Percentiles rank a stretch among this genome's conserved stretches.
These are phyloP conservation scores for Pythium volutum DNA, from an alignment of 352 stramenopile species.

Conservation along the genomic window DNA sequence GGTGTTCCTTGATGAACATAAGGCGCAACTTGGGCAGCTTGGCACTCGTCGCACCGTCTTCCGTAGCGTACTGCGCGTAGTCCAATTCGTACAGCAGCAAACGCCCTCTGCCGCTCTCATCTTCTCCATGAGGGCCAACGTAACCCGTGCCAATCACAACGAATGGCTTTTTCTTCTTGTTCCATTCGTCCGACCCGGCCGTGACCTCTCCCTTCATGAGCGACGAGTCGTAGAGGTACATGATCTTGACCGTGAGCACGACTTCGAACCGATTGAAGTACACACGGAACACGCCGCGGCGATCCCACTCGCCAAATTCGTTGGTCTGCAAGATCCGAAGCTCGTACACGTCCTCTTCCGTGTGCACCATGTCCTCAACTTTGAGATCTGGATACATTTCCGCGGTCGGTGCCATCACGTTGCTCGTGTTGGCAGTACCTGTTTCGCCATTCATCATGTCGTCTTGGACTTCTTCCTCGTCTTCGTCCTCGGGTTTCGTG, in stretches of 20 bases:
- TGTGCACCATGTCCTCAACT: slow-evolving; percentile 61
- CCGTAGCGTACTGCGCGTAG: slow-evolving; percentile 85
- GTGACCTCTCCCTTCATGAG: slow-evolving; percentile 71
- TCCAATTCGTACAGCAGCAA: slow-evolving; percentile 86
- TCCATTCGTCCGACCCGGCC: slow-evolving; percentile 66
- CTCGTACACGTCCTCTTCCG: slow-evolving; percentile 82
- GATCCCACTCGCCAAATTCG: slow-evolving; percentile 78
- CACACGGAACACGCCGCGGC: slow-evolving; percentile 71
- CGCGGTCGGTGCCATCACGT: slow-evolving; percentile 74
- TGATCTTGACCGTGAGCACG: slow-evolving; percentile 80
- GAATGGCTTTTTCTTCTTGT: slow-evolving; percentile 77
- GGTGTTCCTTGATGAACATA: slow-evolving; percentile 86
- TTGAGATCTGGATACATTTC: slow-evolving; percentile 76
- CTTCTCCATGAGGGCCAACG: slow-evolving; percentile 80
- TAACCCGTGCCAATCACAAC: slow-evolving; percentile 81
- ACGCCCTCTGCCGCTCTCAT: slow-evolving; percentile 79
- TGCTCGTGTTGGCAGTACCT: slow-evolving; percentile 44
- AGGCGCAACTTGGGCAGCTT: slow-evolving; percentile 80
- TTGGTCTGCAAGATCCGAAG: slow-evolving; percentile 76
- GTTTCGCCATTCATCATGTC: slow-evolving; percentile 38
- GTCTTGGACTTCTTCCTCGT: slow-evolving; percentile 50
- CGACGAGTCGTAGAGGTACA: slow-evolving; percentile 85
- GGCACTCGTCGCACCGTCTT: slow-evolving; percentile 58
- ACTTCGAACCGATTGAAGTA: slow-evolving; percentile 85
- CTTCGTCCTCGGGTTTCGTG: slow-evolving; percentile 55